A percentile compares a stretch with the other conserved stretches of the same genome.
phyloP scores from a whole-genome alignment of 768 basidiomycete genomes.

The Lyophyllum shimeji region DNA sequence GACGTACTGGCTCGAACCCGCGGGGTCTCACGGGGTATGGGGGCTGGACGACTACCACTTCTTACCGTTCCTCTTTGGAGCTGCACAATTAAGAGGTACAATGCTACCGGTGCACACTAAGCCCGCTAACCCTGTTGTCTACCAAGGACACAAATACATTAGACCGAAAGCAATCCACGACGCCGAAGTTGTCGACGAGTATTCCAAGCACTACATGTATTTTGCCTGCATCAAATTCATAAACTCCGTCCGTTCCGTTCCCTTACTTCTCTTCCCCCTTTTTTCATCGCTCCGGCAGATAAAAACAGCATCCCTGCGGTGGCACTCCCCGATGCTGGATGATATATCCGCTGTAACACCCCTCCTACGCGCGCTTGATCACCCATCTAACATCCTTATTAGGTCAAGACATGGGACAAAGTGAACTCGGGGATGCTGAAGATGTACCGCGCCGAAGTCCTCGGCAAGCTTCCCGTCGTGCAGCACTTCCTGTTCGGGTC shows the following conservation, averaged over 20 bases:
- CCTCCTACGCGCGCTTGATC: not conserved
- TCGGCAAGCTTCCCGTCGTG: conserved; percentile 92
- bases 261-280: not conserved
- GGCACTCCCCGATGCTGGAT: conserved; percentile 99
- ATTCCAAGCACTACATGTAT: conserved; percentile 93
- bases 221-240: conserved; percentile 95
- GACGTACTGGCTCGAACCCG: conserved; percentile 96
- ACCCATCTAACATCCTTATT: not conserved
- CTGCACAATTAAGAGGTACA: conserved; percentile 72
- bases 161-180: conserved; percentile 93
- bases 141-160: conserved; percentile 81
- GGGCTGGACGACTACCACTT: conserved; percentile 98
- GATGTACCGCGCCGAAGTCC: conserved; percentile 95
- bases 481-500: conserved; percentile 97
- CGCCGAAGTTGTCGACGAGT: conserved; percentile 87
- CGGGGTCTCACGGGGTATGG: conserved; percentile 99
- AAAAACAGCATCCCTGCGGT: conserved; percentile 91
- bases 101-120: not conserved
- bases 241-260: conserved; percentile 67
- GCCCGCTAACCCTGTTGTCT: not conserved
- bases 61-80: conserved; percentile 86
- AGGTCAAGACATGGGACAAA: conserved; percentile 94
- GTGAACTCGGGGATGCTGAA: conserved; percentile 96
- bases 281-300: conserved; percentile 48
- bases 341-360: conserved; percentile 81